Evolutionary conservation across 495 filamentous ascomycete species (phyloP).

Genomic region (Collariella sp.): DNA sequence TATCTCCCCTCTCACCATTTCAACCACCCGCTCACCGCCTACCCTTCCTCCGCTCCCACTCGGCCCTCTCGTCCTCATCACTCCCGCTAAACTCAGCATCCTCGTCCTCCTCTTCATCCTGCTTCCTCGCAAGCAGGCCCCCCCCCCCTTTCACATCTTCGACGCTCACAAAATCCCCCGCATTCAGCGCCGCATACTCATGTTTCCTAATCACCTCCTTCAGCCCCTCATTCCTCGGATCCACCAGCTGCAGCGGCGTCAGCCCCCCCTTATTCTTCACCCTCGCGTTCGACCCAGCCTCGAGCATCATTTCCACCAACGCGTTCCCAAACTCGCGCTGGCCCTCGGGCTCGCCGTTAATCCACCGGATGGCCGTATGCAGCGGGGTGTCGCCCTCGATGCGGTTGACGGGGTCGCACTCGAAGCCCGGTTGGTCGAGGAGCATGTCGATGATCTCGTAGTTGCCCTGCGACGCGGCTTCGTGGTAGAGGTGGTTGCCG

Average conservation of each 20-base stretch:
- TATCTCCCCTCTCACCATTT: background rate
- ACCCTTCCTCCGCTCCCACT: conserved; percentile 40
- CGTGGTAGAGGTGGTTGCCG: conserved; percentile 80
- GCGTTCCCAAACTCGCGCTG: conserved; percentile 56
- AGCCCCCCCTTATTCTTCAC: conserved; percentile 60
- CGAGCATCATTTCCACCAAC: conserved; percentile 82
- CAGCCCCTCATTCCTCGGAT: conserved; percentile 62
- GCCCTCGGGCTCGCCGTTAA: conserved; percentile 53
- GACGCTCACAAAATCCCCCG: conserved; percentile 40
- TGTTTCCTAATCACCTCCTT: conserved; percentile 61
- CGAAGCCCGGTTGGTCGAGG: conserved; percentile 88
- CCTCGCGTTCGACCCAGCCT: conserved; percentile 57
- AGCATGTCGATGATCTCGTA: conserved; percentile 88
- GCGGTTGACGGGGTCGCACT: conserved; percentile 81
- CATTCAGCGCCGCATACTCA: conserved; percentile 56
- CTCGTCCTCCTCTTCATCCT: conserved; percentile 32
- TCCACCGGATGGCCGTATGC: conserved; percentile 77
- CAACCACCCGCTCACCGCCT: conserved; percentile 25
- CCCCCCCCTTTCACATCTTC: conserved; percentile 23
- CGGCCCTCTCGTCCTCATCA: conserved; percentile 44
- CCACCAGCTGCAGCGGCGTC: conserved; percentile 59
- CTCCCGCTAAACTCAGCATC: conserved; percentile 46
- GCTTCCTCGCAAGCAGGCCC: background rate
- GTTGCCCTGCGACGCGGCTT: conserved; percentile 77
- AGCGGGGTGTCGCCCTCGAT: conserved; percentile 83